Conservation (phyloP, 306 rosid species). For the Glycine latifolia region DNA sequence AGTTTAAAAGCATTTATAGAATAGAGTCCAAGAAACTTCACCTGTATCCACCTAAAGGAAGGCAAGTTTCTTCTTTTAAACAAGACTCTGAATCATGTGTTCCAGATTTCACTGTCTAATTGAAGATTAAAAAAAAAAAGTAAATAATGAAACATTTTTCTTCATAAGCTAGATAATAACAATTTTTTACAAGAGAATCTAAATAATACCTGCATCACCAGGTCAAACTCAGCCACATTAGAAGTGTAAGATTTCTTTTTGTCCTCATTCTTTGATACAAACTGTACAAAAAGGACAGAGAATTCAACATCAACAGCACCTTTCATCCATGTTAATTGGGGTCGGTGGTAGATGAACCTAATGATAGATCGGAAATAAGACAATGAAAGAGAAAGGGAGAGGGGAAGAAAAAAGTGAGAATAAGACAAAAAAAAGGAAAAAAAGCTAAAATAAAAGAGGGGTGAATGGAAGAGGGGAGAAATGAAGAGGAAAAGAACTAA, state of each 20-base stretch:
- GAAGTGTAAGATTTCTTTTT: slow-evolving; percentile 62
- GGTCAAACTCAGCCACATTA: slow-evolving; percentile 89
- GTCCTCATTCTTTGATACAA: slow-evolving; percentile 63
- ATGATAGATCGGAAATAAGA: too few relatives aligned
- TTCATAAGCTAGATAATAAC: slow-evolving; percentile 32
- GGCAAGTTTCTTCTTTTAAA: slow-evolving; percentile 76
- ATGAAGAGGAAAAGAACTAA: too few relatives aligned
- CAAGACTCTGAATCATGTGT: slow-evolving; percentile 85
- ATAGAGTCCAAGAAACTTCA: slow-evolving; percentile 52
- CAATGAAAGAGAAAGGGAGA: too few relatives aligned
- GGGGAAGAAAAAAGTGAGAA: too few relatives aligned
- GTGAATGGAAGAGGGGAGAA: too few relatives aligned
- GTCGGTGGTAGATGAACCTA: too few relatives aligned
- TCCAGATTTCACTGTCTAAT: slow-evolving; percentile 82
- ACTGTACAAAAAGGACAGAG: slow-evolving; percentile 70
- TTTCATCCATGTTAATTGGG: too few relatives aligned
- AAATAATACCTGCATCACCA: slow-evolving; percentile 88
- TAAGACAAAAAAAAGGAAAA: too few relatives aligned
- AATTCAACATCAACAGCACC: too few relatives aligned
- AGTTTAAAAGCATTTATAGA: slow-evolving; percentile 36
- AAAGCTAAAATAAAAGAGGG: too few relatives aligned
- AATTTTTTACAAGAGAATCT: slow-evolving; percentile 41
- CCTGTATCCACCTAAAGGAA: slow-evolving; percentile 99
- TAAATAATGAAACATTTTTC: slow-evolving; percentile 33
- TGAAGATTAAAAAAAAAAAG: slow-evolving; percentile 44